Conservation (phyloP, 139 green algal species). For the Cymbomonas tetramitiformis region DNA sequence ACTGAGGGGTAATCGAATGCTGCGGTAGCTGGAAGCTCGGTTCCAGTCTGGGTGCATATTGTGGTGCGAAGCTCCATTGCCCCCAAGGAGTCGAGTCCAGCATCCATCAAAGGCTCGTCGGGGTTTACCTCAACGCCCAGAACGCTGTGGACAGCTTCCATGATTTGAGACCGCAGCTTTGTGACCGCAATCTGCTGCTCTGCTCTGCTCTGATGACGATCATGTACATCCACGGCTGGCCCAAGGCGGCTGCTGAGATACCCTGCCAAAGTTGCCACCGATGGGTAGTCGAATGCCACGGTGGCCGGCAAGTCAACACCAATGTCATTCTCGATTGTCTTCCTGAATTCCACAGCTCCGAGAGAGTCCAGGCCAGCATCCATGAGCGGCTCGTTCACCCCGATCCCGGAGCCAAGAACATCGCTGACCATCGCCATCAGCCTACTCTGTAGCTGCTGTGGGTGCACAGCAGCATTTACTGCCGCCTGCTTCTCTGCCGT, state of each 20-base stretch:
- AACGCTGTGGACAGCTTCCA: not conserved
- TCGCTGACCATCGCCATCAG: not conserved
- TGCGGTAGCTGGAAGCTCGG: slow-evolving; percentile 19
- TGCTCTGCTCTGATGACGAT: not conserved
- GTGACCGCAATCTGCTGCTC: not conserved
- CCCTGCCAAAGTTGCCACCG: not conserved
- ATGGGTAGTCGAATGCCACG: not conserved
- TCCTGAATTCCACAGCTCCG: slow-evolving; percentile 38
- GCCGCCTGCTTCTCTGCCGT: too few species aligned
- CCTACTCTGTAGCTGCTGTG: too few species aligned
- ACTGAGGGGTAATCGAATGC: slow-evolving; percentile 36
- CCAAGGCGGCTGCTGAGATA: not conserved
- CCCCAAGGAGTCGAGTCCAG: slow-evolving; percentile 18
- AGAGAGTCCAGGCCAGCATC: slow-evolving; percentile 60
- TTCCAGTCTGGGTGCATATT: not conserved
- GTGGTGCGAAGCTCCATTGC: slow-evolving; percentile 22
- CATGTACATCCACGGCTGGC: not conserved
- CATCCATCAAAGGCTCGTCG: slow-evolving; percentile 23
- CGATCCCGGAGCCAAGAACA: slow-evolving; percentile 8
- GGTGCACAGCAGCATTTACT: too few species aligned
- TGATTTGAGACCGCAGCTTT: not conserved
- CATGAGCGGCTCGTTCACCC: slow-evolving; percentile 40
- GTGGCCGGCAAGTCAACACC: not conserved
- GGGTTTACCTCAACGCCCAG: slow-evolving; percentile 14
- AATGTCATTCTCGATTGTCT: not conserved